A percentile compares a stretch with the other conserved stretches of the same genome.
Conservation (phyloP, 116 monocot genomes). For the Thalassia testudinum region DNA sequence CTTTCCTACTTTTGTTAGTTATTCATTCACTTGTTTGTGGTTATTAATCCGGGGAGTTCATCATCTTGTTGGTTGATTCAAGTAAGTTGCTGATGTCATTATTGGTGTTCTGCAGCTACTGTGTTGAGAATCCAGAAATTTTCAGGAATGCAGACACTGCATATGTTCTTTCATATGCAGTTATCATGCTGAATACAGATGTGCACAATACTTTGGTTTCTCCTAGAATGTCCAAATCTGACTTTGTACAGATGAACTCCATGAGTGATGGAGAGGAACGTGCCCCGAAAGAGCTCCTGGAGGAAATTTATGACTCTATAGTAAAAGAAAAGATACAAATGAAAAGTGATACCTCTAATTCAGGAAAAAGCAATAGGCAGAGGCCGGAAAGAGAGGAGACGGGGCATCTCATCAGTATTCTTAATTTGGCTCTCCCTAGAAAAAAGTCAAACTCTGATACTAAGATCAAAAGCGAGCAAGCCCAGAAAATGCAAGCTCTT, state of each 20-base stretch:
- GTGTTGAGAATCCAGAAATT: constrained; percentile 86
- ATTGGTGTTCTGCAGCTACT: constrained; percentile 50
- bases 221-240: constrained; percentile 95
- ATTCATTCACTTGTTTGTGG: too few relatives aligned
- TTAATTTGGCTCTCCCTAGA: constrained; percentile 89
- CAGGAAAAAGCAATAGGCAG: constrained; percentile 30
- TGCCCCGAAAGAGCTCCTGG: constrained; percentile 76
- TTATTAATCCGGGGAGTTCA: too few relatives aligned
- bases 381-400: constrained; percentile 63
- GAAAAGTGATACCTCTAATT: constrained; percentile 43
- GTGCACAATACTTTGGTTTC: constrained; percentile 94
- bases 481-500: constrained; percentile 68
- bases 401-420: constrained; percentile 72
- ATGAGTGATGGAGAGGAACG: constrained; percentile 58
- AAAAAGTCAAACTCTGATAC: constrained; percentile 52
- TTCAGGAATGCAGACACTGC: constrained; percentile 96
- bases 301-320: constrained; percentile 94
- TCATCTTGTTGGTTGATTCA: too few relatives aligned
- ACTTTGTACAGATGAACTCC: constrained; percentile 84
- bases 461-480: constrained; percentile 64
- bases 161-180: constrained; percentile 96
- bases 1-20: too few relatives aligned
- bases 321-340: constrained; percentile 87
- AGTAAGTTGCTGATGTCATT: not conserved
- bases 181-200: constrained; percentile 99